These are phyloP conservation scores for Globisporangium takayamanum DNA, from an alignment of 352 stramenopile genomes.

Conservation along the genomic window DNA sequence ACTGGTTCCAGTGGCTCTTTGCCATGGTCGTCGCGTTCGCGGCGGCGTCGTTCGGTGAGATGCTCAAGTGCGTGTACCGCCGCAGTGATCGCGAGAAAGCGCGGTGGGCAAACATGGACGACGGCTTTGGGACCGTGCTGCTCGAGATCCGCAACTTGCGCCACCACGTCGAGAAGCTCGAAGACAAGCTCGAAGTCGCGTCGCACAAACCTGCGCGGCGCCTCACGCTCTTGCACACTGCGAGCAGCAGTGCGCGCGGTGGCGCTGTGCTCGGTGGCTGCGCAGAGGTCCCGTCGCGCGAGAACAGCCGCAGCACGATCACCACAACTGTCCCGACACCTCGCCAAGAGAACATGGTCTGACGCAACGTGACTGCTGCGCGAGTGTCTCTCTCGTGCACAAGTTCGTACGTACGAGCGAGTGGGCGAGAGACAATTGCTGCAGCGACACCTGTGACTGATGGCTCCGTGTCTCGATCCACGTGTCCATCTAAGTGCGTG, in stretches of 20 bases:
- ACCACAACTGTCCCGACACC: constrained; percentile 5
- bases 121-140: constrained; percentile 31
- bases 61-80: constrained; percentile 36
- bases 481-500: too few species aligned
- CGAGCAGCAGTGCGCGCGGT: not conserved
- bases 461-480: too few species aligned
- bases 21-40: constrained; percentile 29
- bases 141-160: constrained; percentile 40
- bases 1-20: constrained; percentile 38
- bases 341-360: constrained; percentile 13
- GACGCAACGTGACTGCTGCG: not conserved
- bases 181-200: constrained; percentile 42
- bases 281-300: constrained; percentile 8
- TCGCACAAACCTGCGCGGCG: constrained; percentile 29
- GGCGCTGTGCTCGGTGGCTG: not conserved
- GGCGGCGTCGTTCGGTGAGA: constrained; percentile 23
- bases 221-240: constrained; percentile 16
- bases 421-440: too few species aligned
- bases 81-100: constrained; percentile 23
- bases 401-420: too few species aligned
- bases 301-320: constrained; percentile 14
- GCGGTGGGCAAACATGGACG: constrained; percentile 26
- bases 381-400: too few species aligned
- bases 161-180: constrained; percentile 38
- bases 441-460: too few species aligned